Base-by-base conservation (phyloP, 2,329 filamentous ascomycete genomes). In the Endoconidiophora laricicola region DNA sequence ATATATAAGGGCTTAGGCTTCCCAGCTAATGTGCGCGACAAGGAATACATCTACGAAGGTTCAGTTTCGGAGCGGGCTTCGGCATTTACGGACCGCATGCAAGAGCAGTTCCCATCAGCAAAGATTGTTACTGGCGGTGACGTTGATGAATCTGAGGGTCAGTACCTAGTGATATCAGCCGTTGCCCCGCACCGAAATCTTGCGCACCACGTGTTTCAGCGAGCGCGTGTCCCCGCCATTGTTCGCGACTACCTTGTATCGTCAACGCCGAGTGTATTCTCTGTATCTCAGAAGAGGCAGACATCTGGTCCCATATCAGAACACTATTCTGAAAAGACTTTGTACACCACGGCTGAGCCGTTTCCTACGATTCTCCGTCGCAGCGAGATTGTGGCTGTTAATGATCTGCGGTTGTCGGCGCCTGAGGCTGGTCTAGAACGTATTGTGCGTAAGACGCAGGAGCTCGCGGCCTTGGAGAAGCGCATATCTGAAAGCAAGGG, bases 291-390 rank as follows among this genome's bases (percentile, higher is more conserved):
- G 4, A 79, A 78, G 57, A 74, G 86, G 24, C 78, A 77, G 56
- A 83, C 81, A 2, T 73, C 70, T 9, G 81, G 84, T 9, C 74
- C 78, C 1, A 78, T 83, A 2, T 70, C 76, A 20, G 81, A 85
- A 49, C 84, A 91, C 57, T 83, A 73, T 55, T 79, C 86, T 0
- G 84, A 94, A 61, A 96, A 95, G 69, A 73, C 79, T 0, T 66
- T 95, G 1, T 94, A 86, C 62, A 83, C 79, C 0, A 90, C 87
- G 0, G 81, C 80, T 0, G 88, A 95, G 58, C 66, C 81, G 0
- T 96, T 96, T 66, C 91, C 90, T 1, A 95, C 88, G 1, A 93
- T 96, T 45, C 68, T 95, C 23, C 78, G 86, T 29, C 78, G 88
- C 50, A 94, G 86, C 57, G 88, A 95, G 65, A 83, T 96, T 54